phyloP scores from a whole-genome alignment of 2,329 filamentous ascomycete genomes.

The Chaetomiaceae sp. region DNA sequence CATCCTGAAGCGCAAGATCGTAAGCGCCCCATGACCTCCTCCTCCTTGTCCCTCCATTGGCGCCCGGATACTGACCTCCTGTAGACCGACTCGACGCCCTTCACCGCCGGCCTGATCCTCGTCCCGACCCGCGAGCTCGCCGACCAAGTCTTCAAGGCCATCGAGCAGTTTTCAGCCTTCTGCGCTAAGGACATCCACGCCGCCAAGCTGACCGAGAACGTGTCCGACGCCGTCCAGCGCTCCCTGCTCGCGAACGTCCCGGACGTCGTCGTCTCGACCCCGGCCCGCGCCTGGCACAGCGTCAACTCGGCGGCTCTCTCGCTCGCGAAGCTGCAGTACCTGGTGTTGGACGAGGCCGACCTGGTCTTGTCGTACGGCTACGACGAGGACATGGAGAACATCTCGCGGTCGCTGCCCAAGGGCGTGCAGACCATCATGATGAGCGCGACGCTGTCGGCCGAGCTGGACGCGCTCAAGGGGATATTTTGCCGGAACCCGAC shows the following conservation, averaged over 20 bases:
- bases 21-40: slow-evolving; percentile 12
- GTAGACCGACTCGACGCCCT: slow-evolving; percentile 47
- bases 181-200: slow-evolving; percentile 79
- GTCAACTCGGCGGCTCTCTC: slow-evolving; percentile 68
- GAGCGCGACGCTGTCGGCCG: slow-evolving; percentile 85
- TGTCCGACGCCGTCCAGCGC: slow-evolving; percentile 82
- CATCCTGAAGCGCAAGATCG: slow-evolving; percentile 69
- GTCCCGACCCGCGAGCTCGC: slow-evolving; percentile 94
- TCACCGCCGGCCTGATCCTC: slow-evolving; percentile 75
- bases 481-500: slow-evolving; percentile 81
- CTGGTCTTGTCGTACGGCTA: slow-evolving; percentile 92
- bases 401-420: slow-evolving; percentile 74
- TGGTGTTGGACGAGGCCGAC: slow-evolving; percentile 94
- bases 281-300: slow-evolving; percentile 75
- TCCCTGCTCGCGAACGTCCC: slow-evolving; percentile 81
- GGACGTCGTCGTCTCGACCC: slow-evolving; percentile 87
- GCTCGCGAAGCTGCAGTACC: slow-evolving; percentile 64
- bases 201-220: slow-evolving; percentile 85
- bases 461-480: slow-evolving; percentile 78
- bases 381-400: slow-evolving; percentile 77
- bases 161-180: slow-evolving; percentile 73
- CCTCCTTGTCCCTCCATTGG: not conserved
- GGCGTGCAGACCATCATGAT: slow-evolving; percentile 88
- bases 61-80: not conserved
- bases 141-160: slow-evolving; percentile 77